Percentiles rank a stretch among this genome's conserved stretches.
Evolutionary conservation across 805 yeast genomes (phyloP).

Genomic region (Metschnikowia vanudenii): DNA sequence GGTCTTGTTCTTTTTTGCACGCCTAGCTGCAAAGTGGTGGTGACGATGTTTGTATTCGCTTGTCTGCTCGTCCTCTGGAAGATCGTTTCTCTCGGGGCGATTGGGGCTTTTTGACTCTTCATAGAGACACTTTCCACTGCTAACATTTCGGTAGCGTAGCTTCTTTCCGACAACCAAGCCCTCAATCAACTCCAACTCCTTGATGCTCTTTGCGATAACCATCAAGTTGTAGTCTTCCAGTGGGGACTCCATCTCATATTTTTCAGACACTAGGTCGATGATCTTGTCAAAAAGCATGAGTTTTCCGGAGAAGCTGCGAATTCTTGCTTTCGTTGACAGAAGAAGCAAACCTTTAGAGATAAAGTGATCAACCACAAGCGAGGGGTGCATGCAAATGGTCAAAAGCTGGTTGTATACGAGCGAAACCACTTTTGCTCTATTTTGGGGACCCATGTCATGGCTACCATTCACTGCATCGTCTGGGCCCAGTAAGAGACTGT

Average conservation of each 20-base stretch:
- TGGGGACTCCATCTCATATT: slow-evolving; percentile 10
- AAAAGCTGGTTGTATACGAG: slow-evolving; percentile 46
- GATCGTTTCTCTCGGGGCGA: slow-evolving; percentile 8
- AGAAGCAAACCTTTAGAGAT: slow-evolving; percentile 67
- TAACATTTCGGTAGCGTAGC: slow-evolving; percentile 61
- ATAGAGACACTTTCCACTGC: slow-evolving; percentile 56
- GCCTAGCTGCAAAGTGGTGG: slow-evolving; percentile 7
- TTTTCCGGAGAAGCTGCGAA: slow-evolving; percentile 58
- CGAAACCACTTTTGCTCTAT: slow-evolving; percentile 23
- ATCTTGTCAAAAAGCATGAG: slow-evolving; percentile 53
- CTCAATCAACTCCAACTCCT: slow-evolving; percentile 77
- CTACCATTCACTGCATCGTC: slow-evolving; percentile 11
- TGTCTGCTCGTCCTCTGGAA: slow-evolving; percentile 12
- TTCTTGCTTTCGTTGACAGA: slow-evolving; percentile 60
- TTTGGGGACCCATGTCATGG: background rate
- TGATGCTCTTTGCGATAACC: slow-evolving; percentile 58
- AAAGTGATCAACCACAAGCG: slow-evolving; percentile 71
- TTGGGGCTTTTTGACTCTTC: slow-evolving; percentile 27
- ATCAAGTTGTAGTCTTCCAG: slow-evolving; percentile 23
- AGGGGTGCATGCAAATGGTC: slow-evolving; percentile 63
- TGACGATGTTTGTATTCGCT: slow-evolving; percentile 13
- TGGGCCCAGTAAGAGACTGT: slow-evolving; percentile 30
- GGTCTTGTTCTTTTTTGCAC: background rate
- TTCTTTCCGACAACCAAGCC: slow-evolving; percentile 72
- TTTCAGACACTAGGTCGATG: slow-evolving; percentile 35